These are phyloP conservation scores for Fusarium domesticum DNA, from an alignment of 2,329 filamentous ascomycete species.

Conservation along the genomic window DNA sequence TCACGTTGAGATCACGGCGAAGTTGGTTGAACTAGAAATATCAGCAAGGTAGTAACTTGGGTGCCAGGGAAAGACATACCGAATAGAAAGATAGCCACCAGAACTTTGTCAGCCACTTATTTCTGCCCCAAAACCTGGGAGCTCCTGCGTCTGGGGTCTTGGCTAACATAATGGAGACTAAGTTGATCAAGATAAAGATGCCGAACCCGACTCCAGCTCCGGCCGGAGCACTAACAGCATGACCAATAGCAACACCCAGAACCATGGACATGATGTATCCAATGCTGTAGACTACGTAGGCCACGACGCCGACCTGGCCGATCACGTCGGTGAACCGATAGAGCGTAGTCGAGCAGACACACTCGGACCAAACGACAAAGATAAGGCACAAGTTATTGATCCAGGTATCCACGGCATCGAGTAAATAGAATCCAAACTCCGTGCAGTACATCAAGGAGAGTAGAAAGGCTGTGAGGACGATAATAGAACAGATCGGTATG, in stretches of 20 bases:
- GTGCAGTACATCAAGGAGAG: constrained; percentile 55
- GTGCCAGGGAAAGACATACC: constrained; percentile 34
- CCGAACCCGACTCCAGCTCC: constrained; percentile 50
- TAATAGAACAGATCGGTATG: constrained; percentile 28
- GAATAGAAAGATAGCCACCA: constrained; percentile 45
- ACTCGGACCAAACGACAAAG: constrained; percentile 46
- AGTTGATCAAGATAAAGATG: constrained; percentile 40
- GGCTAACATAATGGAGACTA: constrained; percentile 37
- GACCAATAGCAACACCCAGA: constrained; percentile 46
- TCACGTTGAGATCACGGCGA: constrained; percentile 49
- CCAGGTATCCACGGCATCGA: constrained; percentile 22
- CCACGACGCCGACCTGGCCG: constrained; percentile 40
- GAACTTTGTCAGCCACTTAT: constrained; percentile 31
- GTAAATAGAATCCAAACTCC: constrained; percentile 52
- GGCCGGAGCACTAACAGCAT: constrained; percentile 40
- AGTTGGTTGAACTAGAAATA: constrained; percentile 49
- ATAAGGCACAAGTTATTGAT: background rate
- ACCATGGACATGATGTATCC: constrained; percentile 51
- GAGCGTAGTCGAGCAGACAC: constrained; percentile 48
- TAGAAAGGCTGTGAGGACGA: constrained; percentile 48
- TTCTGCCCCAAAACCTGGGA: constrained; percentile 41
- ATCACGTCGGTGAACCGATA: constrained; percentile 48
- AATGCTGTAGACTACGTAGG: constrained; percentile 44
- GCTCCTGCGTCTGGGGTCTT: constrained; percentile 36
- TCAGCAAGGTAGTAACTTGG: background rate